Base-by-base conservation (phyloP, 805 yeast genomes). In the Zygosaccharomyces bisporus region DNA sequence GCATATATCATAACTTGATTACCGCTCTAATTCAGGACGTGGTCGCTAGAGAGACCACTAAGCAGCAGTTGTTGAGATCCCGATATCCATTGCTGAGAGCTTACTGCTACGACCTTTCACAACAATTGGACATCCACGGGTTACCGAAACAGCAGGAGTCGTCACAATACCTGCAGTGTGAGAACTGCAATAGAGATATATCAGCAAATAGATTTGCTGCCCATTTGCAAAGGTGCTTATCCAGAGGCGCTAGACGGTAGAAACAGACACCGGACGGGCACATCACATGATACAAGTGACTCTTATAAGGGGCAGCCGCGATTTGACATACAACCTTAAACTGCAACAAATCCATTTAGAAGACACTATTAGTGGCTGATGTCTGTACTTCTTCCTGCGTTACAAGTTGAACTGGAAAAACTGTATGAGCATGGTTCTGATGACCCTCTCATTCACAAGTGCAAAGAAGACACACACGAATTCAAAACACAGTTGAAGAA, bases 151-250 rank as follows among this genome's bases (percentile, higher is more conserved):
- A 53, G 31, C 64, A 56, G 39, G 68, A 63, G 33, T 60, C 64
- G 4, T 59, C 68, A 10, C 56, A 55, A 20, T 88, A 89, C 63
- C 86, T 88, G 55, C 76, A 71, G 44, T 91, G 99, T 66, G 73
- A 75, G 4, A 83, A 85, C 53, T 91, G 99, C 64, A 81, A 79
- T 14, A 72, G 99, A 45, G 87, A 83, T 56, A 83, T 91, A 6
- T 91, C 96, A 0, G 96, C 95, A 1, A 83, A 86, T 30, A 71
- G 99, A 46, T 90, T 87, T 72, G 97, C 98, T 2, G 89, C 86
- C 33, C 99, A 91, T 66, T 74, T 91, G 23, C 95, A 89, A 60
- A 80, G 95, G 55, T 91, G 99, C 61, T 65, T 89, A 18, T 86
- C 87, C 34, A 85, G 96, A 9, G 75, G 86, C 46, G 70, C 72